These are phyloP conservation scores for Schizophyllum commune DNA, from an alignment of 1,284 basidiomycete genomes.

Conservation along the genomic window DNA sequence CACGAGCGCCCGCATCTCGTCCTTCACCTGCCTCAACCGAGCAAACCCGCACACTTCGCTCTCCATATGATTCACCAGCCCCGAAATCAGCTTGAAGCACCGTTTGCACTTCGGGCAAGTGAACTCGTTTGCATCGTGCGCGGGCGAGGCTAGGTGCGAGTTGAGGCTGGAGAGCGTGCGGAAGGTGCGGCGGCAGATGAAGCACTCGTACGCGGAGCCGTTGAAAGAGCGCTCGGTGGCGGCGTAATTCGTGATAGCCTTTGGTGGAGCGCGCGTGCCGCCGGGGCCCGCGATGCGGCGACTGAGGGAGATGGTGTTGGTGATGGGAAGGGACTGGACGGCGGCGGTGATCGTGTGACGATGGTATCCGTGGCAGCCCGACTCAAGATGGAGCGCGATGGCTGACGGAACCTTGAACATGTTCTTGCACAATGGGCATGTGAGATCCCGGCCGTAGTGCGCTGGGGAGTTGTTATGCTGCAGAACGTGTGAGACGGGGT, in stretches of 20 bases:
- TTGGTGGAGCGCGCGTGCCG: not conserved
- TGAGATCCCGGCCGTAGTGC: conserved; percentile 17
- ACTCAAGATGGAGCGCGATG: conserved; percentile 31
- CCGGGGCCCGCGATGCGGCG: conserved; percentile 18
- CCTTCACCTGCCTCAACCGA: conserved; percentile 23
- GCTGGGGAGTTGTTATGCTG: conserved; percentile 20
- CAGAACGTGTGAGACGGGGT: conserved; percentile 2
- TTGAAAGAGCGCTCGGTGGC: conserved; percentile 42
- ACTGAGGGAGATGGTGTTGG: conserved; percentile 21
- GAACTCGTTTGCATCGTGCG: conserved; percentile 37
- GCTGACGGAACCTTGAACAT: conserved; percentile 27
- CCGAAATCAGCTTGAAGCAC: conserved; percentile 40
- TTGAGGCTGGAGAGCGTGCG: conserved; percentile 33
- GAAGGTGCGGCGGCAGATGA: conserved; percentile 38
- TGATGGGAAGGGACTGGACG: conserved; percentile 25
- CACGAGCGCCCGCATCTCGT: not conserved
- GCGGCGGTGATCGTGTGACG: conserved; percentile 28
- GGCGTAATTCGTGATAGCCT: conserved; percentile 17
- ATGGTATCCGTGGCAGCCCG: conserved; percentile 25
- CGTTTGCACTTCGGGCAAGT: conserved; percentile 34
- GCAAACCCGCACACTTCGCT: conserved; percentile 43
- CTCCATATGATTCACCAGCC: conserved; percentile 46
- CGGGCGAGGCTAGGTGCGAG: conserved; percentile 43
- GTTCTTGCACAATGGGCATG: conserved; percentile 25
- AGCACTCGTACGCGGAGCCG: conserved; percentile 40